A percentile compares a stretch with the other conserved stretches of the same genome.
phyloP scores from a whole-genome alignment of 2,329 filamentous ascomycete species.

The Aurifilum marmelostoma region DNA sequence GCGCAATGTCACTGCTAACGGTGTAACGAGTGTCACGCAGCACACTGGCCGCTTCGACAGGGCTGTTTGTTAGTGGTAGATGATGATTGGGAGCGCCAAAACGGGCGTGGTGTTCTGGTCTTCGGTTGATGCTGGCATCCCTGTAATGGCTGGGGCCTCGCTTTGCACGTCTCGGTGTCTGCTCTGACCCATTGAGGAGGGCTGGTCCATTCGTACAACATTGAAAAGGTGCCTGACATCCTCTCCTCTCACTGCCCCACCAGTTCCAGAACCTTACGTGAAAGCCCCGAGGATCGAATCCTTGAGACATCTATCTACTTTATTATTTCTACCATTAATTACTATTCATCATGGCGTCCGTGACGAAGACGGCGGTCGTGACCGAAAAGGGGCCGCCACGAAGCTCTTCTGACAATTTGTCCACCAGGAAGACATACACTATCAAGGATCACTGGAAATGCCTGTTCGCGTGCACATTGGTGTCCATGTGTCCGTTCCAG shows the following conservation, averaged over 20 bases:
- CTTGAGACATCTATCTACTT: not conserved
- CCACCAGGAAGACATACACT: not conserved
- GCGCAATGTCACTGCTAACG: not conserved
- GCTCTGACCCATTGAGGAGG: not conserved
- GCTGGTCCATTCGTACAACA: not conserved
- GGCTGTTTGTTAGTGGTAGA: not conserved
- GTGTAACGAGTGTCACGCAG: not conserved
- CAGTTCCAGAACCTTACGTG: not conserved
- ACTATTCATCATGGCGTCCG: constrained; percentile 13
- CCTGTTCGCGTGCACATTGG: constrained; percentile 47
- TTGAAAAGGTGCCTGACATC: not conserved
- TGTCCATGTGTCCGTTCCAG: constrained; percentile 55
- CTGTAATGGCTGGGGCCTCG: not conserved
- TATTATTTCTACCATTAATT: not conserved
- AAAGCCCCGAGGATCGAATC: not conserved
- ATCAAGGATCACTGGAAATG: constrained; percentile 39
- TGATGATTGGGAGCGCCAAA: not conserved
- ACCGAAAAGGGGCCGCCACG: not conserved
- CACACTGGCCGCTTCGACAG: not conserved
- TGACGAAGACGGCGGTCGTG: constrained; percentile 13
- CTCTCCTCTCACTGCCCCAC: not conserved
- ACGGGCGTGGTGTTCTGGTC: not conserved
- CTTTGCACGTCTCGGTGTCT: not conserved
- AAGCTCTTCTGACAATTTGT: not conserved
- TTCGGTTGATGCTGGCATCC: not conserved